Evolutionary conservation across 2,329 filamentous ascomycete genomes (phyloP), one percentile per base, ranked within the genome.

Genomic region (Verticillium isaacii): DNA sequence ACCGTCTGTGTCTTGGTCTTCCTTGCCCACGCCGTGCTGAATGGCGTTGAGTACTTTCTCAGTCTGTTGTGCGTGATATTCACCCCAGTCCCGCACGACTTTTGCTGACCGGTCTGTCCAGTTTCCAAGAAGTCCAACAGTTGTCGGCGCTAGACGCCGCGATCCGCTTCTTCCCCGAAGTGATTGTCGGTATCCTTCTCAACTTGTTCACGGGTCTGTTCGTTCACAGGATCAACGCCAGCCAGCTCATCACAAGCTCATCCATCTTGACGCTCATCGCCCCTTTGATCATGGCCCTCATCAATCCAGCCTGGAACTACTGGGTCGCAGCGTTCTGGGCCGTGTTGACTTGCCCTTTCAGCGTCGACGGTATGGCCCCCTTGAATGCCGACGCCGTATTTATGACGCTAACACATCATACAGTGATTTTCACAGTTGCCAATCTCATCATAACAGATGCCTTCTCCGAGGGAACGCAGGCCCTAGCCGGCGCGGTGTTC

Each of bases 401-500:
- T 5, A 9, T 4, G 14, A 7, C 3, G 37, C 37, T 41, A 41
- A 41, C 37, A 17, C 15, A 29, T 1, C 8, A 6, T 11, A 1
- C 55, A 69, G 80, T 83, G 0, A 72, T 87, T 0, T 87, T 85
- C 66, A 87, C 83, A 0, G 79, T 86, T 0, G 82, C 79, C 0
- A 77, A 81, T 56, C 74, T 87, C 2, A 75, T 86, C 2, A 81
- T 87, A 3, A 80, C 80, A 0, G 79, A 83, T 25, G 79, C 77
- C 0, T 87, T 86, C 63, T 82, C 83, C 0, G 71, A 77, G 0
- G 73, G 82, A 15, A 81, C 78, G 2, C 85, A 88, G 61, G 83
- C 80, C 0, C 74, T 88, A 0, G 85, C 83, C 0, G 85, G 85
- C 0, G 85, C 80, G 0, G 82, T 88, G 0, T 88, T 87, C 69